A percentile compares a stretch with the other conserved stretches of the same genome.
phyloP scores from a whole-genome alignment of 495 filamentous ascomycete species.

The Bathelium albidoporum region DNA sequence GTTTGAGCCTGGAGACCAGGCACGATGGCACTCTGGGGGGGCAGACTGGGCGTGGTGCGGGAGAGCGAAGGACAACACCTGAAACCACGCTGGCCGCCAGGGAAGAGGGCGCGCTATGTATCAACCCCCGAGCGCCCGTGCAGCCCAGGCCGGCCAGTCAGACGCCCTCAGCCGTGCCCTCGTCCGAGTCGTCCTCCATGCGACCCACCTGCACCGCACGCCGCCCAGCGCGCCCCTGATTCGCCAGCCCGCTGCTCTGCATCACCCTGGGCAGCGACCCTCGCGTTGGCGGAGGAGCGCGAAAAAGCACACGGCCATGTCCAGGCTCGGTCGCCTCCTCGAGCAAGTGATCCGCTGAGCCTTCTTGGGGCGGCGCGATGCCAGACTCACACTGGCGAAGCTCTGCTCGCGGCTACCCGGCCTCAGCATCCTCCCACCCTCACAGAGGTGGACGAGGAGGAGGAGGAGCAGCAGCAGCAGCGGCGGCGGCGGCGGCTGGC shows the following conservation, averaged over 20 bases:
- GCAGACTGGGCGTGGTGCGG: background rate
- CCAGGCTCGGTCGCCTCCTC: background rate
- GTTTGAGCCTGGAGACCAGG: background rate
- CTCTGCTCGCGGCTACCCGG: no score
- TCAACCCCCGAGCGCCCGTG: background rate
- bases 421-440: no score
- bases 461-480: no score
- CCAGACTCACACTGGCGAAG: no score
- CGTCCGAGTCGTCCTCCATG: background rate
- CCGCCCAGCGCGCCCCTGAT: background rate
- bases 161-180: background rate
- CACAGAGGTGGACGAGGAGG: no score
- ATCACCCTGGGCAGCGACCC: background rate
- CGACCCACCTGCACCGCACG: background rate
- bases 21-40: background rate
- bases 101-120: conserved; percentile 2
- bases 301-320: background rate
- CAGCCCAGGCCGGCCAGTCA: background rate
- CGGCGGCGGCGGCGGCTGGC: no score
- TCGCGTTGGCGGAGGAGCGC: background rate
- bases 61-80: conserved; percentile 1
- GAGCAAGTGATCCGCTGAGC: no score
- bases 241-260: background rate
- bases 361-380: no score
- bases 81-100: background rate